Base-by-base conservation (phyloP, 2,329 filamentous ascomycete genomes). In the Lachnellula occidentalis region DNA sequence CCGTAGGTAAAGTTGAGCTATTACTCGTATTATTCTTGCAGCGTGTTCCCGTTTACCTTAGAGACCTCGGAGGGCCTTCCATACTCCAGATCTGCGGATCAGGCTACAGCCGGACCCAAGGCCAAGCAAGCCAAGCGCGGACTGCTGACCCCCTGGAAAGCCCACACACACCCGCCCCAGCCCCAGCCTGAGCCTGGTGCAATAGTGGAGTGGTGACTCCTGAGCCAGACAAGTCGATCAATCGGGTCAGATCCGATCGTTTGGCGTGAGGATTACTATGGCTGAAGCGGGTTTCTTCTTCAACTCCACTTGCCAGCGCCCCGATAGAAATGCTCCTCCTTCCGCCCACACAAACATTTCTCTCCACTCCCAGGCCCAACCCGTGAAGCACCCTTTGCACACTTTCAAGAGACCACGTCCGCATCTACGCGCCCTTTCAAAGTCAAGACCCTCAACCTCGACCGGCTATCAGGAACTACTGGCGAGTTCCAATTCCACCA, bases 231-330 rank as follows among this genome's bases (percentile, higher is more conserved):
- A 45, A 45, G n/a, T 27, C 43, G 43, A n/a, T n/a, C n/a, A 31
- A 31, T 31, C 27, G 27, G 27, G 27, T 31, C 27, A 11, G 27
- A 31, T 22, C 43, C 22, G 43, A 46, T 15, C 15, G 8, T 14
- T 6, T 11, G 15, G 43, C 43, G 15, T 22, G 43, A 24, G 43
- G 31, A 24, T 22, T 45, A 11, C 42, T 22, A 66, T 66, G 62
- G 51, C 60, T n/a, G 64, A 66, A 53, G 61, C 60, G 22, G 60
- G 56, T 19, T 64, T 66, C 49, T 66, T 63, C 43, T 61, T 58
- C 48, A 62, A 64, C 46, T 51, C 53, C 31, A 61, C 62, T 12
- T 56, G 51, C 49, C 60, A 63, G 37, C 50, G 61, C 34, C 61
- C 58, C 11, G 58, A 64, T 37, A 51, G 55, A 36, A 51, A 55